Conservation (phyloP, 2,329 filamentous ascomycete species). For the Rhinocladiella similis region DNA sequence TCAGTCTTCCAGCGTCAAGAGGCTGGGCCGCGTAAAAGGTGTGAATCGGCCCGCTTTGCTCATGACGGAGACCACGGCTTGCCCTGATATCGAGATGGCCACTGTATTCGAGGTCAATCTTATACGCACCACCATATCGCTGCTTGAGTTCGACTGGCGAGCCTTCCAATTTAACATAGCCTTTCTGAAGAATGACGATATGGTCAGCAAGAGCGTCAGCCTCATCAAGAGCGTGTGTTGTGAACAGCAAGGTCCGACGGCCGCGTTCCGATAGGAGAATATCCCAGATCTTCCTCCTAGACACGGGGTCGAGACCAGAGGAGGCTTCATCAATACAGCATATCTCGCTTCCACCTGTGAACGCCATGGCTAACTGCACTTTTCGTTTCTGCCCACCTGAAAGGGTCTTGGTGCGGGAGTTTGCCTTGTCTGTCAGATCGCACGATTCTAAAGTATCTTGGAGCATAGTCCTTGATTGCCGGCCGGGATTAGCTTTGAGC, state of each 20-base stretch:
- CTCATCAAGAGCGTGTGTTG: slow-evolving; percentile 91
- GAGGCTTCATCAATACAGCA: slow-evolving; percentile 91
- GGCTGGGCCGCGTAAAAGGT: slow-evolving; percentile 72
- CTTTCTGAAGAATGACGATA: slow-evolving; percentile 83
- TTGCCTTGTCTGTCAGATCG: slow-evolving; percentile 54
- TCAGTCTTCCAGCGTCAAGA: slow-evolving; percentile 66
- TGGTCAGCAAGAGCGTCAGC: slow-evolving; percentile 85
- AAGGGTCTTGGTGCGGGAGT: slow-evolving; percentile 70
- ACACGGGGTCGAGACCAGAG: slow-evolving; percentile 81
- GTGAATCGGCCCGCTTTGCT: slow-evolving; percentile 64
- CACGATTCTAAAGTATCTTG: too few relatives aligned
- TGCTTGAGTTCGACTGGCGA: slow-evolving; percentile 84
- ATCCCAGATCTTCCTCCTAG: slow-evolving; percentile 86
- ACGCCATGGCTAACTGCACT: slow-evolving; percentile 29
- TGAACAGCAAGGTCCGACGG: slow-evolving; percentile 76
- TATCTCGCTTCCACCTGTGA: slow-evolving; percentile 80
- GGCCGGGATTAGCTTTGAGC: slow-evolving; percentile 59
- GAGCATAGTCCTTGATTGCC: too few relatives aligned
- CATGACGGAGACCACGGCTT: slow-evolving; percentile 57
- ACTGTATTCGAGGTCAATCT: slow-evolving; percentile 68
- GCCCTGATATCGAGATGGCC: slow-evolving; percentile 37
- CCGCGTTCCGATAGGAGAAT: slow-evolving; percentile 83
- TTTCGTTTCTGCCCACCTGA: slow-evolving; percentile 55
- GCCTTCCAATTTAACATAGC: slow-evolving; percentile 66
- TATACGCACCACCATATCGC: slow-evolving; percentile 76